Evolutionary conservation across 331 rosid genomes (phyloP), one percentile per base, ranked within the genome.

Genomic region (Telfairia occidentalis): DNA sequence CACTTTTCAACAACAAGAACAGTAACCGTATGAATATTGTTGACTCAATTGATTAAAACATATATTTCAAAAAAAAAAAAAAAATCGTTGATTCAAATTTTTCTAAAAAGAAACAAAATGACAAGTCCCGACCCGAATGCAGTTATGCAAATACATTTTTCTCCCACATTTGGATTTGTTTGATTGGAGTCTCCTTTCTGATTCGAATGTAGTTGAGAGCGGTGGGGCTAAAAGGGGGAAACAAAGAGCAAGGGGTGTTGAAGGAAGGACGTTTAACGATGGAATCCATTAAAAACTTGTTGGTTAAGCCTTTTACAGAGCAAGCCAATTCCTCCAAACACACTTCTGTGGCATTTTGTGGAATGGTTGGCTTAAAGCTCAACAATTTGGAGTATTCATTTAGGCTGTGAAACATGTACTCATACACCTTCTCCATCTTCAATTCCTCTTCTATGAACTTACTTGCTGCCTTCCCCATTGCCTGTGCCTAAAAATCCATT

Each of bases 331-430:
- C 35, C 16, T 74, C 53, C 21, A 19, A 55, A 5, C n/a, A 23
- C 0, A 74, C 7, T 26, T 74, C 67, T 9, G 32, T 34, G 3
- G 77, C 77, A 32, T 34, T 35, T 15, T 45, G 35, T 10, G 77
- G 77, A 10, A 74, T 54, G 65, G 34, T 74, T 38, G 77, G 77
- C 12, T 74, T 52, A 26, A 54, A 74, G 1, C 30, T 54, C 23
- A 74, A 53, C 24, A 54, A 67, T 10, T 55, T 34, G 15, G 77
- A 52, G 58, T 74, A 74, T 54, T 53, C 52, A 12, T 38, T 52
- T 53, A 74, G 23, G 19, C 9, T 30, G 1, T 74, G 77, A 15
- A 74, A 74, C 65, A 74, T 74, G 53, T 74, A 74, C 16, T 74
- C 77, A 74, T 74, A 74, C 26, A 74, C 38, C 18, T 32, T 52